Base-by-base conservation (phyloP, 2,329 filamentous ascomycete species). In the Salinomyces thailandicus region DNA sequence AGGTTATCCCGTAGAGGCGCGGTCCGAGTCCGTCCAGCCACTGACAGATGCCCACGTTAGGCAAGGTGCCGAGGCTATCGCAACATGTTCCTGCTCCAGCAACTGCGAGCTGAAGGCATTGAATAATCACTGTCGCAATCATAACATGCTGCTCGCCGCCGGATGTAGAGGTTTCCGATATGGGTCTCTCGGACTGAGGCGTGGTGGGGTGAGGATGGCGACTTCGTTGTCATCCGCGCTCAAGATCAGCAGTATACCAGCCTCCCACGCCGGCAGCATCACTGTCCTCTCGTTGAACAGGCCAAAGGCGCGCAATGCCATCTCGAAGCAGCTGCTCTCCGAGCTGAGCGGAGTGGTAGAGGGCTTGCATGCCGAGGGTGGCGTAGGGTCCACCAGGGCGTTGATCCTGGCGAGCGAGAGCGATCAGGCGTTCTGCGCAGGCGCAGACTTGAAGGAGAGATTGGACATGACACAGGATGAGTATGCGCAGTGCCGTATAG, bases 391-490 rank as follows among this genome's bases (percentile, higher is more conserved):
- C 19, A 95, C 87, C 12, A 69, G 91, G 46, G 89, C 84, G 2
- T 60, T 98, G 48, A 75, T 98, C 27, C 52, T 98, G 12, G 82
- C 85, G 8, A 93, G 84, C 54, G 84, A 85, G 27, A 73, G 85
- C n/a, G 85, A 95, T 50, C 70, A 75, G 16, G 81, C 79, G 51
- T 98, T 98, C 61, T 98, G 91, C 61, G 85, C 91, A 0, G 91
- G 91, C 24, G 91, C 91, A 3, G 91, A 98, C 57, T 63, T 98
- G 52, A 96, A 95, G 58, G 89, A 95, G 68, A 69, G 89, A 18
- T 72, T 73, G 40, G 74, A 71, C 3, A 91, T 95, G 62, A 79
- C 75, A 1, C 72, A 70, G 42, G 74, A 85, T 50, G 81, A 95
- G 86, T 93, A 60, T 43, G 75, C 62, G 22, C 38, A n/a, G 17